Conservation (phyloP, 768 basidiomycete species). For the Collybia sordida region DNA sequence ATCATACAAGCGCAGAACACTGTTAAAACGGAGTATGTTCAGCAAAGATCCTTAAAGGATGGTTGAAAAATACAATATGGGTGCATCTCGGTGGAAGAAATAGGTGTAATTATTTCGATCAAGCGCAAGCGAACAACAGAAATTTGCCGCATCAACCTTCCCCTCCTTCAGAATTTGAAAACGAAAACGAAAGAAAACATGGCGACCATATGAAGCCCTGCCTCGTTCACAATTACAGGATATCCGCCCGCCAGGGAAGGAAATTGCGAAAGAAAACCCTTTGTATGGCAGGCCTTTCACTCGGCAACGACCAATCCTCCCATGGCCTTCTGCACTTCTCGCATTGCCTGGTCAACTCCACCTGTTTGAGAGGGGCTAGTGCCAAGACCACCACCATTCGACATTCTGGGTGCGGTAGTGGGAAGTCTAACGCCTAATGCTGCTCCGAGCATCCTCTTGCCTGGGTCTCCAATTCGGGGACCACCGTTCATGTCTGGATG, state of each 20-base stretch:
- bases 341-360: slow-evolving; percentile 56
- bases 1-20: slow-evolving; percentile 2
- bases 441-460: slow-evolving; percentile 86
- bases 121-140: not conserved
- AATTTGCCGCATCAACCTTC: not conserved
- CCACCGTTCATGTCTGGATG: slow-evolving; percentile 45
- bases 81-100: slow-evolving; percentile 6
- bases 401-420: slow-evolving; percentile 58
- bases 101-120: not conserved
- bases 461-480: slow-evolving; percentile 87
- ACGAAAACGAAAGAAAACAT: not conserved
- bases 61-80: slow-evolving; percentile 2
- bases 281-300: slow-evolving; percentile 33
- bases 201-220: not conserved
- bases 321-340: slow-evolving; percentile 75
- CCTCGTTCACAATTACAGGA: not conserved
- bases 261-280: slow-evolving; percentile 7
- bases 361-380: slow-evolving; percentile 38
- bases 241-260: not conserved
- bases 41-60: not conserved
- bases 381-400: slow-evolving; percentile 40
- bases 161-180: not conserved
- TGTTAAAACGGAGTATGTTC: not conserved
- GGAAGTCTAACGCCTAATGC: slow-evolving; percentile 86
- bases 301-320: slow-evolving; percentile 73